A percentile compares a stretch with the other conserved stretches of the same genome.
These are phyloP conservation scores for Prototheca wickerhamii DNA, from an alignment of 163 green algal species.

Conservation along the genomic window DNA sequence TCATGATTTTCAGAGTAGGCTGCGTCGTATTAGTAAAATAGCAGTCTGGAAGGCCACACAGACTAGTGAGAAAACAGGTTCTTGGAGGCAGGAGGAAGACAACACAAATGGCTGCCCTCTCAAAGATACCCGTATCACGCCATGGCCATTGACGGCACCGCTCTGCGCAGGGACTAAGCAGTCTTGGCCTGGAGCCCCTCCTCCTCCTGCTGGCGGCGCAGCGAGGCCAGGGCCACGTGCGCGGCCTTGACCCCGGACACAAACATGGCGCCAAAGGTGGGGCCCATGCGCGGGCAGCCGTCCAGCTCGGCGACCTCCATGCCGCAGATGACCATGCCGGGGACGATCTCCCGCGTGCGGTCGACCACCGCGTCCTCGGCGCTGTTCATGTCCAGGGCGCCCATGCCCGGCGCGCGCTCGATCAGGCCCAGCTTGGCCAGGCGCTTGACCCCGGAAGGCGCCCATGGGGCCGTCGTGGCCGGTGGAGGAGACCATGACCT, in stretches of 20 bases:
- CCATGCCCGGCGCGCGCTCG: slow-evolving; percentile 74
- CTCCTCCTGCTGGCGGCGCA: slow-evolving; percentile 24
- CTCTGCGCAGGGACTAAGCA: neutral
- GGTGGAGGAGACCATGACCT: slow-evolving; percentile 85
- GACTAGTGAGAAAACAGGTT: too few relatives aligned
- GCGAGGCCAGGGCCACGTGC: slow-evolving; percentile 66
- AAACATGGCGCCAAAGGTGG: slow-evolving; percentile 92
- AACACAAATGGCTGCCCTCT: too few relatives aligned
- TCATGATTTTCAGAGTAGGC: too few relatives aligned
- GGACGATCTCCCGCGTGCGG: slow-evolving; percentile 85
- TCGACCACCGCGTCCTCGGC: slow-evolving; percentile 81
- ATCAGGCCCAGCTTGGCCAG: slow-evolving; percentile 84
- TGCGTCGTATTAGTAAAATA: too few relatives aligned
- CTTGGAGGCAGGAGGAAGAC: too few relatives aligned
- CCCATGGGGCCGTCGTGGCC: slow-evolving; percentile 94
- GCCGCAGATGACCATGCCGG: slow-evolving; percentile 88
- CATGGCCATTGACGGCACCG: too few relatives aligned
- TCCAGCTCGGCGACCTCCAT: slow-evolving; percentile 89
- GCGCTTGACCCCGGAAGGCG: slow-evolving; percentile 82
- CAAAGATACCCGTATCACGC: too few relatives aligned
- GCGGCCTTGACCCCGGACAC: slow-evolving; percentile 82
- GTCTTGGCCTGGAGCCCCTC: neutral
- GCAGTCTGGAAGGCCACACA: too few relatives aligned
- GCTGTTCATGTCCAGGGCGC: slow-evolving; percentile 92
- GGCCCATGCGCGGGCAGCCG: slow-evolving; percentile 89